Evolutionary conservation across 805 yeast species (phyloP), one percentile per base, ranked within the genome.

Genomic region (Yarrowia porcina): DNA sequence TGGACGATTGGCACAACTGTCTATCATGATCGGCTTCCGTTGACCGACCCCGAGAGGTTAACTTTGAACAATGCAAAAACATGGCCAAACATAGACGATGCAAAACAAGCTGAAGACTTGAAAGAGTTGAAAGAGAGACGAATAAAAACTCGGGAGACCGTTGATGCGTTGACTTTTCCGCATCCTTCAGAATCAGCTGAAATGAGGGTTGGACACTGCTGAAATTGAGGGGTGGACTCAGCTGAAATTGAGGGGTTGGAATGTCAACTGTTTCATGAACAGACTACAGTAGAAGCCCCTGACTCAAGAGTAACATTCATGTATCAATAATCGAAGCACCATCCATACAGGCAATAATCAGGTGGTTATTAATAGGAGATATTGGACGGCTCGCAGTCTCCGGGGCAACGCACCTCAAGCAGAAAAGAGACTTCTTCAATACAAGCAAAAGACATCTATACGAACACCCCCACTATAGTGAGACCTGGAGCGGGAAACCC

Each of bases 21-120:
- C 50, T 28, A 44, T 44, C 50, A 44, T 21, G 45, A 41, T 28
- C 50, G 50, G 33, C 50, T 17, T 27, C 50, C 50, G 33, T 25
- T 17, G 32, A 44, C 50, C 35, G 32, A 44, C 50, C 35, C 50
- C 50, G 50, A 28, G 35, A 44, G 23, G 21, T 28, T 44, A 44
- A 44, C 50, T n/a, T 11, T n/a, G 23, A 30, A 23, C 38, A 13
- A 23, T 6, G 47, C 27, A 39, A 20, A 39, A 8, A 21, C 12
- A 23, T 8, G 30, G 17, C 1, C 10, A 13, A 11, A 10, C 8
- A 41, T 38, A 8, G 47, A 23, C 38, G 20, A 41, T 4, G 47
- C 27, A 39, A 38, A 39, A 21, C 12, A 23, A 15, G 30, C 13
- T 0, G 10, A 12, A 11, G 13, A n/a, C 18, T 13, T 15, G 44